Base-by-base conservation (phyloP, 2,329 filamentous ascomycete species). In the Pestalotiopsis fici region DNA sequence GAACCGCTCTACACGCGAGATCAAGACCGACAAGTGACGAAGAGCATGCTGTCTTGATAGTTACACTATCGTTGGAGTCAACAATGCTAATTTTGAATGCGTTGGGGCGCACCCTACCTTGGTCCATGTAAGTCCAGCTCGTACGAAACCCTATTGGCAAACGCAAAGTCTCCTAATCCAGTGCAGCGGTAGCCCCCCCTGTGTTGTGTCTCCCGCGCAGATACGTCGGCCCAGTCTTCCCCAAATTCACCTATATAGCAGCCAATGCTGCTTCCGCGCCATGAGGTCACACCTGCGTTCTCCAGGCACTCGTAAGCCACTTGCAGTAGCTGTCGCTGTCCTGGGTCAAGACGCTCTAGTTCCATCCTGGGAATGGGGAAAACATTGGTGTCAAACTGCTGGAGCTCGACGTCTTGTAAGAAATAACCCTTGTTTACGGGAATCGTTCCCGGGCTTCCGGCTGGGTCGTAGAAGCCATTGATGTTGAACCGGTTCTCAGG, bases 281-380 rank as follows among this genome's bases (percentile, higher is more conserved):
- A 75, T 25, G 71, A 67, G 3, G 70, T 70, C 39, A 75, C 70
- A 1, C 80, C 80, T 13, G 79, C 77, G 57, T 74, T 71, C 25
- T 82, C 78, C 4, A 82, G 69, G 35, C 70, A 74, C 62, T 82
- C 80, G 7, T 74, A 72, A 3, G 74, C 71, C 4, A 80, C 74
- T 65, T 82, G 78, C 1, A 81, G 72, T 18, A 78, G 67, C 11
- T 76, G 72, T 2, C 79, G 69, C 65, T 81, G 80, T 28, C 80
- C 78, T 1, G 80, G 80, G 61, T 83, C 80, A 39, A 77, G 68
- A 7, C 9, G 9, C 12, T 35, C 64, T 13, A 76, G 71, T 64
- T 82, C 78, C 3, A 65, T 67, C 0, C 66, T 57, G 18, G 69
- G 65, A 59, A 78, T 72, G 11, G 66, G 67, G 68, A 78, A 79